Conservation (phyloP, 2,329 filamentous ascomycete species). For the Colletotrichum agaves region DNA sequence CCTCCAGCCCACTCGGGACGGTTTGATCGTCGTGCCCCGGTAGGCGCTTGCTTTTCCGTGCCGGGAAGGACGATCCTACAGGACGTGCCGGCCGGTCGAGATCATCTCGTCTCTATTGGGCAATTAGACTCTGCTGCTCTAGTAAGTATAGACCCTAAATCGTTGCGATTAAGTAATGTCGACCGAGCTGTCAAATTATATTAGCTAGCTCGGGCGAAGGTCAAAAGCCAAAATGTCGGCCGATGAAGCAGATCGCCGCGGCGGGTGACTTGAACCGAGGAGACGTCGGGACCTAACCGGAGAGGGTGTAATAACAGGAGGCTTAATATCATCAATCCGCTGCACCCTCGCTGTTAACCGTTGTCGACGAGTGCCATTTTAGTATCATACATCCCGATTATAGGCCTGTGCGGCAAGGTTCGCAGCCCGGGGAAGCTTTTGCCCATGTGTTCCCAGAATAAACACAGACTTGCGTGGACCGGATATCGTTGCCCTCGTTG, state of each 20-base stretch:
- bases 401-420: slow-evolving; percentile 14
- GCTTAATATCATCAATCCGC: not conserved
- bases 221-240: not conserved
- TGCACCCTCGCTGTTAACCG: not conserved
- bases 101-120: not conserved
- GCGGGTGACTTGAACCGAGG: slow-evolving; percentile 16
- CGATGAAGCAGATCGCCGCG: slow-evolving; percentile 8
- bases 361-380: not conserved
- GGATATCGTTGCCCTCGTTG: slow-evolving; percentile 8
- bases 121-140: not conserved
- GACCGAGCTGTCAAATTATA: not conserved
- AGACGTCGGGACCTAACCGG: slow-evolving; percentile 5
- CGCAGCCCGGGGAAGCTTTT: slow-evolving; percentile 26
- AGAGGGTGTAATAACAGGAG: not conserved
- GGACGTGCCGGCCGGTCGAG: not conserved
- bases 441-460: slow-evolving; percentile 29
- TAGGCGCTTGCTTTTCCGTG: slow-evolving; percentile 14
- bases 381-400: slow-evolving; percentile 6
- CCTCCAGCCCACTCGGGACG: slow-evolving; percentile 28
- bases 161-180: not conserved
- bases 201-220: slow-evolving; percentile 8
- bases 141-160: slow-evolving; percentile 4
- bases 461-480: not conserved
- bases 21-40: slow-evolving; percentile 34
- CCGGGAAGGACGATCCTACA: slow-evolving; percentile 27